Conservation (phyloP, 306 rosid species). For the Notholithocarpus densiflorus region DNA sequence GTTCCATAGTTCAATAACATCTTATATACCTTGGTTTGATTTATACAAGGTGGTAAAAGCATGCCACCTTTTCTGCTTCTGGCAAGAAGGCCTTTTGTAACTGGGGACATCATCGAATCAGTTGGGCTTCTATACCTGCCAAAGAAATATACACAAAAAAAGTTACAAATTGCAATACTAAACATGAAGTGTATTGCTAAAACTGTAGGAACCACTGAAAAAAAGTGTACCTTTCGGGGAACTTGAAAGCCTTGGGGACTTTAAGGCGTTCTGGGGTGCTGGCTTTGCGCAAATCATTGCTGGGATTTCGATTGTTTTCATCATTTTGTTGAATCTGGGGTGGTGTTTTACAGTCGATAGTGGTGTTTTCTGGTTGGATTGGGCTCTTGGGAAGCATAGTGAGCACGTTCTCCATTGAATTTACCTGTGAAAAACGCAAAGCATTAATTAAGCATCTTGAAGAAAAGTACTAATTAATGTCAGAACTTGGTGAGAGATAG, state of each 20-base stretch:
- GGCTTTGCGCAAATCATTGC: conserved; percentile 48
- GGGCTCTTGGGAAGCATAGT: conserved; percentile 33
- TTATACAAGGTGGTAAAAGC: conserved; percentile 52
- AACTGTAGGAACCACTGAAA: background rate
- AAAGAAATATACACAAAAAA: background rate
- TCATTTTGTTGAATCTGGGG: conserved; percentile 23
- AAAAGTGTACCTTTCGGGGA: conserved; percentile 66
- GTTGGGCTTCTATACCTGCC: conserved; percentile 91
- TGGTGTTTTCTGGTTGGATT: conserved; percentile 16
- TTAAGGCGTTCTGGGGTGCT: conserved; percentile 63
- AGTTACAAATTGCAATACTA: background rate
- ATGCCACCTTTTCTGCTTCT: conserved; percentile 59
- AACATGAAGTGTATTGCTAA: background rate
- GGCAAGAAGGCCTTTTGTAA: conserved; percentile 75
- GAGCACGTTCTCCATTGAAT: conserved; percentile 43
- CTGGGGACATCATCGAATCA: conserved; percentile 76
- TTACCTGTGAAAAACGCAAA: background rate
- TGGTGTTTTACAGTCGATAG: conserved; percentile 43
- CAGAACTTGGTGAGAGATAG: background rate
- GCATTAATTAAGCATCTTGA: background rate
- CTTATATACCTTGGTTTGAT: conserved; percentile 40
- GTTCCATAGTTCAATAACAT: background rate
- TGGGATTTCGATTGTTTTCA: conserved; percentile 25
- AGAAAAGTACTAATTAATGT: background rate
- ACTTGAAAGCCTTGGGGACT: conserved; percentile 80